These are phyloP conservation scores for Haematococcus sp. DNA, from an alignment of 139 green algal species.

Conservation along the genomic window DNA sequence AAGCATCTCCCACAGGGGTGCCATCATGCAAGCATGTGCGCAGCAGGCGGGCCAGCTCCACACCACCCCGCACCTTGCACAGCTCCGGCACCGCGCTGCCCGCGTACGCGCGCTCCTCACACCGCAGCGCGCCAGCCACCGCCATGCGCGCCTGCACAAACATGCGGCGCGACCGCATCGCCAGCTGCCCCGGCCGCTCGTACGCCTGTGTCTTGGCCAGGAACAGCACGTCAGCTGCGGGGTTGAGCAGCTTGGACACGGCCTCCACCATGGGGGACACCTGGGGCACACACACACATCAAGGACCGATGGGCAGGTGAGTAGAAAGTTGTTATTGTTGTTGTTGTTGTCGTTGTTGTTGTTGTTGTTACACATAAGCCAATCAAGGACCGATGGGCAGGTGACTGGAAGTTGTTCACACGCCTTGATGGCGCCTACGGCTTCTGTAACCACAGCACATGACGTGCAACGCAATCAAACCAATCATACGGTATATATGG, in stretches of 20 bases:
- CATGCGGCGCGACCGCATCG: slow-evolving; percentile 30
- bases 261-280: slow-evolving; percentile 27
- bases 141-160: slow-evolving; percentile 40
- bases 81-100: slow-evolving; percentile 15
- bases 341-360: too few relatives aligned
- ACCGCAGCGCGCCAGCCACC: slow-evolving; percentile 12
- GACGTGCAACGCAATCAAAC: too few relatives aligned
- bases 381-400: too few relatives aligned
- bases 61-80: slow-evolving; percentile 13
- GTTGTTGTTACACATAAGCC: too few relatives aligned
- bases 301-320: too few relatives aligned
- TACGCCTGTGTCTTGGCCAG: slow-evolving; percentile 20
- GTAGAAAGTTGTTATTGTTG: background rate
- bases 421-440: too few relatives aligned
- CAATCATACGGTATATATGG: too few relatives aligned
- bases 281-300: background rate
- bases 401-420: too few relatives aligned
- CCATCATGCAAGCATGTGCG: background rate
- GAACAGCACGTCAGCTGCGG: slow-evolving; percentile 18
- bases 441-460: too few relatives aligned
- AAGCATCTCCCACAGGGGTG: too few relatives aligned
- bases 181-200: slow-evolving; percentile 24
- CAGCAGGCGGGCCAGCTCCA: background rate
- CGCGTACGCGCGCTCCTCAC: slow-evolving; percentile 31
- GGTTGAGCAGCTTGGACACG: slow-evolving; percentile 6